These are phyloP conservation scores for Suillus subaureus DNA, from an alignment of 768 basidiomycete species.

Conservation along the genomic window DNA sequence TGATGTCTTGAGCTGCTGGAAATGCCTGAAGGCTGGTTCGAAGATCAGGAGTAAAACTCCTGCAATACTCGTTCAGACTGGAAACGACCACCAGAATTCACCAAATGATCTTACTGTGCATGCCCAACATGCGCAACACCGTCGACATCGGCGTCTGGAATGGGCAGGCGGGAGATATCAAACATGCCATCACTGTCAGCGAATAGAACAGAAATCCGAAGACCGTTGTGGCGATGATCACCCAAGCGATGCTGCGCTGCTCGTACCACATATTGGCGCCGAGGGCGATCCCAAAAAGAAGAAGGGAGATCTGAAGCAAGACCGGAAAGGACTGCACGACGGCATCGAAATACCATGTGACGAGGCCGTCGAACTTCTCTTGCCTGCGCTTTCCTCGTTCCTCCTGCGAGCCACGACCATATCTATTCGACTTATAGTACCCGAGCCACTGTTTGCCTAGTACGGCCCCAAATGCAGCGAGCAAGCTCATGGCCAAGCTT, in stretches of 20 bases:
- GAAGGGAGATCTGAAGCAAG: constrained; percentile 13
- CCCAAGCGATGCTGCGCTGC: not conserved
- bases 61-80: not conserved
- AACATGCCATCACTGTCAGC: constrained; percentile 2
- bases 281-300: constrained; percentile 16
- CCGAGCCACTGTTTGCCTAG: constrained; percentile 20
- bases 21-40: not conserved
- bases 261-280: not conserved
- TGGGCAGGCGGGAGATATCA: constrained; percentile 2
- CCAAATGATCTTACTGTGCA: not conserved
- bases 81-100: not conserved
- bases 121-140: not conserved
- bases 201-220: constrained; percentile 5
- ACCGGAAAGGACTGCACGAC: constrained; percentile 16
- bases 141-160: constrained; percentile 10
- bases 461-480: constrained; percentile 10
- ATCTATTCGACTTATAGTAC: not conserved
- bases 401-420: constrained; percentile 10
- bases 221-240: not conserved
- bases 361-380: constrained; percentile 13
- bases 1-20: not conserved
- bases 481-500: not conserved
- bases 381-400: constrained; percentile 14
- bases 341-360: constrained; percentile 14
- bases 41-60: not conserved